Percentiles rank a stretch among this genome's conserved stretches.
These are phyloP conservation scores for Corchorus olitorius DNA, from an alignment of 345 rosid genomes.

Conservation along the genomic window DNA sequence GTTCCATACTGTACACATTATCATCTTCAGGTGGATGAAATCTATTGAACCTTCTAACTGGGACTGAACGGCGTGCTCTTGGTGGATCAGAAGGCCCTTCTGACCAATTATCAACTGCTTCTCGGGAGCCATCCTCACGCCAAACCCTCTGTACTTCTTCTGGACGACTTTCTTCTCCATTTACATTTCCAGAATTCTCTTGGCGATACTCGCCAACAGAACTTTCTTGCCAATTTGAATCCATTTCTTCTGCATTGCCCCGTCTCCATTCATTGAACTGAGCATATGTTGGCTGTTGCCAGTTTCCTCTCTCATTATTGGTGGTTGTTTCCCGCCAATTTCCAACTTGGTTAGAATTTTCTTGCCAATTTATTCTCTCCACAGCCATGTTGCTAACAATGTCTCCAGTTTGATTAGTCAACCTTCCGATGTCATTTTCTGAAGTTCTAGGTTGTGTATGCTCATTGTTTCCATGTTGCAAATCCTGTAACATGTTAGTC, in stretches of 20 bases:
- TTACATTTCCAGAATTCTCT: constrained; percentile 48
- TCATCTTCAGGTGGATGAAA: constrained; percentile 97
- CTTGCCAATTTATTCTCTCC: constrained; percentile 56
- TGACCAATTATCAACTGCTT: constrained; percentile 63
- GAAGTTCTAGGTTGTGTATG: constrained; percentile 44
- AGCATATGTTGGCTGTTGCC: constrained; percentile 47
- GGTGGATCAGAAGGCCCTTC: constrained; percentile 60
- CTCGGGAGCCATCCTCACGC: constrained; percentile 59
- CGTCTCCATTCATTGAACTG: constrained; percentile 55
- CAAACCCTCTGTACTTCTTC: constrained; percentile 57
- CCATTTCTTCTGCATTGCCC: constrained; percentile 52
- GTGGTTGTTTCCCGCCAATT: constrained; percentile 50
- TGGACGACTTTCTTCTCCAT: constrained; percentile 43
- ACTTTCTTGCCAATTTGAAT: constrained; percentile 56
- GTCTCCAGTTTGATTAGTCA: constrained; percentile 50
- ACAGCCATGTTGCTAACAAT: constrained; percentile 38
- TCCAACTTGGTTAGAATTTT: constrained; percentile 44
- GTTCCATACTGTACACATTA: constrained; percentile 93
- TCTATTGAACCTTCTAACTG: constrained; percentile 77
- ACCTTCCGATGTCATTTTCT: constrained; percentile 38
- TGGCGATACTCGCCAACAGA: constrained; percentile 54
- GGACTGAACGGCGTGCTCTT: constrained; percentile 62
- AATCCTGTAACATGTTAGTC: constrained; percentile 43
- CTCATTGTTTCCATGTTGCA: constrained; percentile 46
- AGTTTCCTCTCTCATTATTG: constrained; percentile 51